Conservation (phyloP, 2,329 filamentous ascomycete species). For the Pseudogymnoascus sp. region DNA sequence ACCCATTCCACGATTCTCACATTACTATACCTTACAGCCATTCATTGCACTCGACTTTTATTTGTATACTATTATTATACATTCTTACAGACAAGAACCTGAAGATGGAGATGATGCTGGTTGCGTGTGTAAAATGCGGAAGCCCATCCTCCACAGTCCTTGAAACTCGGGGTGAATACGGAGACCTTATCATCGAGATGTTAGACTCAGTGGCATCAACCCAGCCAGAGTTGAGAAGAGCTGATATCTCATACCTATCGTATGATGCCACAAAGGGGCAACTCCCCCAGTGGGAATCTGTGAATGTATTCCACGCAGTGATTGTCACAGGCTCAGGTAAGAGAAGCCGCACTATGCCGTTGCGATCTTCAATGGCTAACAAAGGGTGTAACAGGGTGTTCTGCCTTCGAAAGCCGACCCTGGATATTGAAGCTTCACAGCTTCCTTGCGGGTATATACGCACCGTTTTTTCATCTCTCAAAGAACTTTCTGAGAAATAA, state of each 20-base stretch:
- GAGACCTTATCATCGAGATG: too few species aligned
- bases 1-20: neutral
- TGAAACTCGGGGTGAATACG: too few species aligned
- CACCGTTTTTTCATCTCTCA: neutral
- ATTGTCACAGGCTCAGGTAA: constrained; percentile 33
- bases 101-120: too few species aligned
- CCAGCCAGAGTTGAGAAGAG: too few species aligned
- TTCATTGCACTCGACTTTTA: neutral
- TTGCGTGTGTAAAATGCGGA: too few species aligned
- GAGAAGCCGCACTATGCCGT: neutral
- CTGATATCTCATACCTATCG: too few species aligned
- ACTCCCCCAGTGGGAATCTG: neutral
- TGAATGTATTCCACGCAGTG: constrained; percentile 27
- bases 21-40: neutral
- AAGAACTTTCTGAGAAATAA: neutral
- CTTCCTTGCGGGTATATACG: constrained; percentile 25
- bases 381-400: constrained; percentile 10
- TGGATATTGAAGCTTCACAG: constrained; percentile 15
- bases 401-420: constrained; percentile 15
- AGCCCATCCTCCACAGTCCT: too few species aligned
- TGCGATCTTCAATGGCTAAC: neutral
- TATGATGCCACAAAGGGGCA: neutral
- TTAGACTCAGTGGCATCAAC: too few species aligned
- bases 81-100: too few species aligned
- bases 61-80: neutral